Percentiles rank a stretch among this genome's conserved stretches.
These are phyloP conservation scores for Agapanthus africanus DNA, from an alignment of 106 monocot genomes.

Conservation along the genomic window DNA sequence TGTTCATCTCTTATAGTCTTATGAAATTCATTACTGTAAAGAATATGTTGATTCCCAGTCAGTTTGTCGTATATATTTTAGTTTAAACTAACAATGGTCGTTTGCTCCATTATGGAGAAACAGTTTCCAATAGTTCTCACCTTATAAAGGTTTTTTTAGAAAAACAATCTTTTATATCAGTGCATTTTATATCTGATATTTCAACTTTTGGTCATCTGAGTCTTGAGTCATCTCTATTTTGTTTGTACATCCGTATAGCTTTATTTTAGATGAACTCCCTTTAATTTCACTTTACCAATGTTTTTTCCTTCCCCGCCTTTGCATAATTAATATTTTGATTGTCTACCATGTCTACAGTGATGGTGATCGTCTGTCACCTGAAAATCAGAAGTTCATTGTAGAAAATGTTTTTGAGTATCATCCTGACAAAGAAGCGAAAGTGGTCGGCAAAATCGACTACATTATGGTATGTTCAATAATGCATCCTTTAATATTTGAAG, in stretches of 20 bases:
- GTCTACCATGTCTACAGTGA: slow-evolving; percentile 25
- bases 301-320: too few species aligned
- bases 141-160: neutral
- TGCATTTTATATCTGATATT: too few species aligned
- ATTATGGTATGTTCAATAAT: slow-evolving; percentile 39
- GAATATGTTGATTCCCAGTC: neutral
- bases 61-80: neutral
- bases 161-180: too few species aligned
- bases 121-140: neutral
- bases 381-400: slow-evolving; percentile 49
- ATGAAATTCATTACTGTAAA: neutral
- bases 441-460: slow-evolving; percentile 45
- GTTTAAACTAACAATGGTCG: neutral
- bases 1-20: neutral
- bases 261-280: too few species aligned
- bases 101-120: neutral
- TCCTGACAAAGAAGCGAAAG: slow-evolving; percentile 55
- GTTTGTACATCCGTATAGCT: too few species aligned
- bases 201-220: too few species aligned
- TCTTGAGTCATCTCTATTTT: too few species aligned
- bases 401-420: slow-evolving; percentile 66
- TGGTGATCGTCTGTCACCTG: slow-evolving; percentile 42
- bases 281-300: too few species aligned
- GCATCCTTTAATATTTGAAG: neutral
- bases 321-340: neutral